Conservation (phyloP, 2,329 filamentous ascomycete genomes). For the Aureobasidium sp. region DNA sequence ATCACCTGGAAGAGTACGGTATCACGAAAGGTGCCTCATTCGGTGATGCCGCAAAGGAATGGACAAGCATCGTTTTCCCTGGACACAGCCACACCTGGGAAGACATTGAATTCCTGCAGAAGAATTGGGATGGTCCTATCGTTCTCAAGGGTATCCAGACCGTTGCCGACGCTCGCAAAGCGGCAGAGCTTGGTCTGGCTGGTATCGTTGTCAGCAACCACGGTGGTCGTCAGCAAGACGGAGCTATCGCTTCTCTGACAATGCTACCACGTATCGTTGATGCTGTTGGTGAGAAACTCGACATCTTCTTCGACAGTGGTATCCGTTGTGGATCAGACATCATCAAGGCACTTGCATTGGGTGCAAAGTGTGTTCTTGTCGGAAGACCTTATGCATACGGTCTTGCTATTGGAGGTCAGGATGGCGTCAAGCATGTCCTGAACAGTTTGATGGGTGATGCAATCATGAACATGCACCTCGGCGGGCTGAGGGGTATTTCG, state of each 20-base stretch:
- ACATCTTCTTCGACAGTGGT: conserved; percentile 58
- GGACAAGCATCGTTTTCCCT: conserved; percentile 57
- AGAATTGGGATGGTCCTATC: conserved; percentile 71
- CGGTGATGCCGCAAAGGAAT: conserved; percentile 55
- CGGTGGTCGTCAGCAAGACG: conserved; percentile 59
- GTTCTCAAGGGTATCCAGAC: conserved; percentile 67
- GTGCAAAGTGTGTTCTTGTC: conserved; percentile 30
- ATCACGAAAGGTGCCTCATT: no score
- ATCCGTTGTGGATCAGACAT: conserved; percentile 56
- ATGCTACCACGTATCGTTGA: conserved; percentile 67
- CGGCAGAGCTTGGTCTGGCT: conserved; percentile 49
- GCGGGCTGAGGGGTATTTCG: no score
- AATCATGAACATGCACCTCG: no score
- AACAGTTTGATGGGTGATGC: no score
- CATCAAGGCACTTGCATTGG: conserved; percentile 62
- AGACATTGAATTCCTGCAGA: conserved; percentile 59
- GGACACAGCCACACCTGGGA: conserved; percentile 58
- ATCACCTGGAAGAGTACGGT: no score
- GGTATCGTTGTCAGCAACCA: conserved; percentile 61
- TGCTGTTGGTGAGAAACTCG: conserved; percentile 56
- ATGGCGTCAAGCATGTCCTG: no score
- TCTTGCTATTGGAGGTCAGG: conserved; percentile 47
- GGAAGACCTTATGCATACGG: conserved; percentile 61
- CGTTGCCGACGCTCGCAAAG: conserved; percentile 52
- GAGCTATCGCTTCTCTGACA: conserved; percentile 56